These are phyloP conservation scores for Raphidocelis subcapitata DNA, from an alignment of 139 green algal genomes.

Conservation along the genomic window DNA sequence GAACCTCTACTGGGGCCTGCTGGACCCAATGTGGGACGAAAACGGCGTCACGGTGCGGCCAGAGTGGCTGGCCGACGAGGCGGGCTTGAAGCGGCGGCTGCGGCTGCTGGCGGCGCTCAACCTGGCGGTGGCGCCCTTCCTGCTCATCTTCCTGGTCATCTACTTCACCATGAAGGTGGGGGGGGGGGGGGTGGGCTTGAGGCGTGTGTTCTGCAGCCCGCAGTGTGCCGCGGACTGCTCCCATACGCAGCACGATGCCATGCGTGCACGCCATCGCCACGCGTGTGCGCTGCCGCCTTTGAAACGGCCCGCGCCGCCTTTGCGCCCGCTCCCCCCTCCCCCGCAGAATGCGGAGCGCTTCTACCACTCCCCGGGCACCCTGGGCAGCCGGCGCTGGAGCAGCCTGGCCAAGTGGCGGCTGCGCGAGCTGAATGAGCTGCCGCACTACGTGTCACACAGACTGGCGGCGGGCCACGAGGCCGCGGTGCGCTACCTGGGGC, in stretches of 20 bases:
- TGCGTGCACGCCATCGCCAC: too few relatives aligned
- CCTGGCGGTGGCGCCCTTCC: conserved; percentile 81
- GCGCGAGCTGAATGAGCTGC: conserved; percentile 95
- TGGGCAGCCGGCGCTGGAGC: conserved; percentile 67
- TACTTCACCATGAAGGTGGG: conserved; percentile 95
- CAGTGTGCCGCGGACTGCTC: too few relatives aligned
- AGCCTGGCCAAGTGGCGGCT: conserved; percentile 79
- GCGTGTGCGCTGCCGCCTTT: too few relatives aligned
- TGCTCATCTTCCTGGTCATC: conserved; percentile 90
- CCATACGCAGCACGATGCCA: too few relatives aligned
- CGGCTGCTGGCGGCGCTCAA: conserved; percentile 63
- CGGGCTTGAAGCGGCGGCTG: conserved; percentile 37
- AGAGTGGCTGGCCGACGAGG: conserved; percentile 36
- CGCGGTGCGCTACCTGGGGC: conserved; percentile 81
- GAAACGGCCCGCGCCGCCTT: too few relatives aligned
- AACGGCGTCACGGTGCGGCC: conserved; percentile 27
- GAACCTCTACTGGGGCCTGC: conserved; percentile 87
- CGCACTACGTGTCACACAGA: conserved; percentile 79
- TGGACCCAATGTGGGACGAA: conserved; percentile 87
- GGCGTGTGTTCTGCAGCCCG: too few relatives aligned
- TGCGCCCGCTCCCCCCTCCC: too few relatives aligned
- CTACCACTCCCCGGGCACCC: conserved; percentile 76
- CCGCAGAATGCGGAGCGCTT: conserved; percentile 91
- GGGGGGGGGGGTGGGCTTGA: too few relatives aligned
- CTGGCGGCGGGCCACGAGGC: conserved; percentile 72